Conservation (phyloP, 805 yeast genomes). For the Wickerhamomyces strasburgensis region DNA sequence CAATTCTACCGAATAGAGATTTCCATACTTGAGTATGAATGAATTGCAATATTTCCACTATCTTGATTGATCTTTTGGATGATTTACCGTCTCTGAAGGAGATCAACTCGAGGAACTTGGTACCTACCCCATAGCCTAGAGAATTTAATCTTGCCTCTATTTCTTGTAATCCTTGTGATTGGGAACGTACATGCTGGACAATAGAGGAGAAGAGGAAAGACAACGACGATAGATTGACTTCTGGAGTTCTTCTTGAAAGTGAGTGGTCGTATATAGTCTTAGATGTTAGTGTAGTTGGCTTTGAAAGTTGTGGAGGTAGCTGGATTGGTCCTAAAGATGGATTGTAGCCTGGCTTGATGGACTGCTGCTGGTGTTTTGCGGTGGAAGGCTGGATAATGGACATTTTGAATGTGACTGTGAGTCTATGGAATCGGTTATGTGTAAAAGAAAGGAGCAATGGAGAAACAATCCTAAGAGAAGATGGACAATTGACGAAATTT, state of each 20-base stretch:
- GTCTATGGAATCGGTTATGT: too few relatives aligned
- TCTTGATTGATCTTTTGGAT: constrained; percentile 60
- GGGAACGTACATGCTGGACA: constrained; percentile 57
- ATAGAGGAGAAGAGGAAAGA: constrained; percentile 68
- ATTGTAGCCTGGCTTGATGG: constrained; percentile 22
- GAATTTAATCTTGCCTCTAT: constrained; percentile 58
- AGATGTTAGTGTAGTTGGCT: constrained; percentile 13
- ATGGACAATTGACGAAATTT: too few relatives aligned
- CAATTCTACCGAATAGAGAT: constrained; percentile 62
- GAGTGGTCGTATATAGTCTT: constrained; percentile 60
- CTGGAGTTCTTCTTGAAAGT: constrained; percentile 58
- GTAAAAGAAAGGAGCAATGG: too few relatives aligned
- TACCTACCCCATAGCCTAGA: constrained; percentile 75
- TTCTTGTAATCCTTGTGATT: constrained; percentile 65
- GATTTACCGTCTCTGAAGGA: constrained; percentile 63
- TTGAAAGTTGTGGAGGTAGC: constrained; percentile 18
- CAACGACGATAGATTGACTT: constrained; percentile 61
- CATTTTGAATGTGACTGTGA: constrained; percentile 6
- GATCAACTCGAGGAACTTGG: constrained; percentile 61
- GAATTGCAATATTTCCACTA: constrained; percentile 66
- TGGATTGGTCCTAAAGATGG: constrained; percentile 27
- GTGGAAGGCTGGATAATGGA: constrained; percentile 22
- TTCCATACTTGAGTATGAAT: constrained; percentile 73
- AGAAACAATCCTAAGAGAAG: too few relatives aligned
- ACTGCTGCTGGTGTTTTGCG: constrained; percentile 11